phyloP scores from a whole-genome alignment of 768 basidiomycete species.

The Cystobasidium onofrii region DNA sequence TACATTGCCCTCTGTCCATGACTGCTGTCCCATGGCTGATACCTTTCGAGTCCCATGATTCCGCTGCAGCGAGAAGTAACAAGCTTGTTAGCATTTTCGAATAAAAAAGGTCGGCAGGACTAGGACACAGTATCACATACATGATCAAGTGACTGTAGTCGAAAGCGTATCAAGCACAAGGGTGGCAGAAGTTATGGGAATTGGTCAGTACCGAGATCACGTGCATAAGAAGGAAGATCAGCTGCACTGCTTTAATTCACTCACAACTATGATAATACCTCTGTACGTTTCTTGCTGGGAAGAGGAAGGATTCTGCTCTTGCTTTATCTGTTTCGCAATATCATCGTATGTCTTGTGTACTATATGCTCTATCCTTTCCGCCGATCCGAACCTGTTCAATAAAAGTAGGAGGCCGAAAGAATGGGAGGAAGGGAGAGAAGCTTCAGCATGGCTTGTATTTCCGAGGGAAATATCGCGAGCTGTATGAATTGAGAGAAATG shows the following conservation, averaged over 20 bases:
- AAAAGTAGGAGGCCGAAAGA: not conserved
- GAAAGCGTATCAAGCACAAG: no score
- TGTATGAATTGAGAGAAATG: no score
- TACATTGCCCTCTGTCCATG: conserved; percentile 29
- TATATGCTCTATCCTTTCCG: conserved; percentile 28
- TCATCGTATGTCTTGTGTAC: conserved; percentile 22
- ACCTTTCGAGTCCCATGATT: conserved; percentile 28
- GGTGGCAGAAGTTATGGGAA: no score
- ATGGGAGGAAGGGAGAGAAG: not conserved
- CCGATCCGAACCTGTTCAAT: conserved; percentile 7
- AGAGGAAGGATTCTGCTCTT: not conserved
- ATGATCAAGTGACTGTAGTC: conserved; percentile 26
- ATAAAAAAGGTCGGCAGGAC: not conserved
- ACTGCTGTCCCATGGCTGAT: conserved; percentile 1
- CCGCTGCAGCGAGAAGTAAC: conserved; percentile 3
- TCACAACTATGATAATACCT: conserved; percentile 22
- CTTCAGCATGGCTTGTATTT: no score
- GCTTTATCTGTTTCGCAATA: not conserved
- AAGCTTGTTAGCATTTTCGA: not conserved
- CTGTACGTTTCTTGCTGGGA: not conserved
- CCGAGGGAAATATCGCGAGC: no score
- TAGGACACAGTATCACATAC: not conserved
- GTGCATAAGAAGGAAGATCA: not conserved
- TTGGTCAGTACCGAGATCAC: not conserved
- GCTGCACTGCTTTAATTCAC: not conserved